Conservation (phyloP, 169 alveolate species). For the Cryptosporidium meleagridis region DNA sequence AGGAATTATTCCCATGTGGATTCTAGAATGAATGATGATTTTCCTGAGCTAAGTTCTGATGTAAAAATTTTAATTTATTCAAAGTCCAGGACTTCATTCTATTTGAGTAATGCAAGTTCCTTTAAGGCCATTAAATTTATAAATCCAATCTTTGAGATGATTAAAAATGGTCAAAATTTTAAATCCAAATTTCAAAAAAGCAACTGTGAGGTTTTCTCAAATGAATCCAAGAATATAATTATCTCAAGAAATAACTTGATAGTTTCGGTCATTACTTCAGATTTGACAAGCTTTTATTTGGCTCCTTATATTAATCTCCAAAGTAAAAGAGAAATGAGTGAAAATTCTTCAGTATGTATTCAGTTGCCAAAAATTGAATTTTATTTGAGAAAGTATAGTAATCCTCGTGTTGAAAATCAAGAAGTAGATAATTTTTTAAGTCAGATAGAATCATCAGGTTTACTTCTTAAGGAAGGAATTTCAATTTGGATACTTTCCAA, state of each 20-base stretch:
- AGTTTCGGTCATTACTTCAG: neutral
- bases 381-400: neutral
- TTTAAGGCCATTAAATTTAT: neutral
- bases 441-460: neutral
- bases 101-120: conserved; percentile 14
- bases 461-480: neutral
- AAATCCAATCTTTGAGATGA: conserved; percentile 2
- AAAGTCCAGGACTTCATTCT: neutral
- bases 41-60: neutral
- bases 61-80: conserved; percentile 5
- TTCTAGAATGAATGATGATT: neutral
- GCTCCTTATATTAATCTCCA: neutral
- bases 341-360: conserved; percentile 12
- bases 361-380: conserved; percentile 19
- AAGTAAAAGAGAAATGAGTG: neutral
- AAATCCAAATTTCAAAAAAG: neutral
- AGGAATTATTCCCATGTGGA: conserved; percentile 6
- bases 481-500: neutral
- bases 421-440: neutral
- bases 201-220: neutral
- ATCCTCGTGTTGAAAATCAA: neutral
- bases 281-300: neutral
- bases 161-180: neutral
- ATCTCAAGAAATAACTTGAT: neutral
- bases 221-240: neutral